Conservation (phyloP, 331 rosid species). For the Quercus tomentella region DNA sequence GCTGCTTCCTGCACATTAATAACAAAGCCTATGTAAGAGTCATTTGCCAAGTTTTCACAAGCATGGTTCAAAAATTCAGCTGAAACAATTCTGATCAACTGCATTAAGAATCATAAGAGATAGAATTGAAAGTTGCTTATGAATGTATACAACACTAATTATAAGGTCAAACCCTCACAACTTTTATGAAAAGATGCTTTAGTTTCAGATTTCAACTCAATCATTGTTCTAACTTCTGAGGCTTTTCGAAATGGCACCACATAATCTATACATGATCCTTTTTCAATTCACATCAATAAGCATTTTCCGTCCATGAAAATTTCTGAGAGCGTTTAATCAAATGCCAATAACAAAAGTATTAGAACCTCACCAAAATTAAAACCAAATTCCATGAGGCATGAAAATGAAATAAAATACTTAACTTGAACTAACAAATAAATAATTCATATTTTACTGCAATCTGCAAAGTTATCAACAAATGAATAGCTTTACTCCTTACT, state of each 20-base stretch:
- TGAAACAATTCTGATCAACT: background rate
- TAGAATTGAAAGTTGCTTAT: background rate
- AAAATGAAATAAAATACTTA: background rate
- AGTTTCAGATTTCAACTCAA: too few relatives aligned
- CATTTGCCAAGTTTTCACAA: slow-evolving; percentile 8
- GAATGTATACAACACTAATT: too few relatives aligned
- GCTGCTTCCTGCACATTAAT: slow-evolving; percentile 48
- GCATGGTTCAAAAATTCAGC: background rate
- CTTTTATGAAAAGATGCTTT: background rate
- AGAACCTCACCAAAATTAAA: background rate
- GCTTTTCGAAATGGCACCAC: too few relatives aligned
- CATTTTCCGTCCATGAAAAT: too few relatives aligned
- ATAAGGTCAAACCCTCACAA: background rate
- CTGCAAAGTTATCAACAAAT: background rate
- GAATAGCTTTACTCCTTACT: background rate
- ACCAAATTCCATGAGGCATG: background rate
- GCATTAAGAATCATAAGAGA: background rate
- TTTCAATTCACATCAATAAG: too few relatives aligned
- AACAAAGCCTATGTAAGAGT: background rate
- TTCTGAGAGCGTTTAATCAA: too few relatives aligned
- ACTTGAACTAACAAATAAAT: background rate
- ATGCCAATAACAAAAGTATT: background rate
- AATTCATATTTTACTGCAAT: background rate
- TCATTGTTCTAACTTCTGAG: too few relatives aligned
- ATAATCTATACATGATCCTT: too few relatives aligned